Evolutionary conservation across 208 protist species (phyloP), one percentile per base, ranked within the genome.

Genomic region (Sergeia podlipaevii): DNA sequence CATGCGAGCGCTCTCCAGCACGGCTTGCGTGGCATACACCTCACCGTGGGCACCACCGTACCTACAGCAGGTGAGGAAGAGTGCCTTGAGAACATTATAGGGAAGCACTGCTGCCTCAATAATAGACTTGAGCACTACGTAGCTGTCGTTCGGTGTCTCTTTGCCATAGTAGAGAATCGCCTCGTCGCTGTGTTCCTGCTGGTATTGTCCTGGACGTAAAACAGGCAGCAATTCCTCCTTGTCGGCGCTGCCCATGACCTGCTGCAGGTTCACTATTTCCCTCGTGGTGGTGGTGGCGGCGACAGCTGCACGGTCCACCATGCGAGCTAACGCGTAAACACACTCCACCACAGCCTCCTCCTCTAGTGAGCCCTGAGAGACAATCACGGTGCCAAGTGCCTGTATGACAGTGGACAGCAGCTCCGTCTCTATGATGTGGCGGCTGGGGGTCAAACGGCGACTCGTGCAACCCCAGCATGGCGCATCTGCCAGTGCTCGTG

Each of bases 21-120:
- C 65, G 37, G 68, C 70, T 50, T 86, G 66, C 17, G 67, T 82
- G 17, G 65, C 56, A 48, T 85, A 85, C 29, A 82, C 37, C 67
- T 87, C 78, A 3, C 78, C 83, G 41, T 85, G 67, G 10, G 54
- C 55, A 23, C 75, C 78, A 43, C 83, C 77, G 61, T 80, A 78
- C 34, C 39, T n/a, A 54, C 83, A 91, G 33, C 86, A 44, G 26
- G 65, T 64, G 47, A 70, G 66, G 44, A 85, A 82, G 8, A 86
- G 38, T 20, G 74, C 83, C 48, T 76, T 75, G 24, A 77, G 43
- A 5, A 86, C 73, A 41, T 64, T 59, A 32, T 52, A 75, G 24
- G 83, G 68, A 2, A 85, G 39, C n/a, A 70, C 33, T 10, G 64
- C 44, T 8, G 73, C 44, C 49, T 84, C 75, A 17, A 82, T 41